Evolutionary conservation across 352 stramenopile genomes (phyloP), one percentile per base, ranked within the genome.

Genomic region (Pythium monospermum): DNA sequence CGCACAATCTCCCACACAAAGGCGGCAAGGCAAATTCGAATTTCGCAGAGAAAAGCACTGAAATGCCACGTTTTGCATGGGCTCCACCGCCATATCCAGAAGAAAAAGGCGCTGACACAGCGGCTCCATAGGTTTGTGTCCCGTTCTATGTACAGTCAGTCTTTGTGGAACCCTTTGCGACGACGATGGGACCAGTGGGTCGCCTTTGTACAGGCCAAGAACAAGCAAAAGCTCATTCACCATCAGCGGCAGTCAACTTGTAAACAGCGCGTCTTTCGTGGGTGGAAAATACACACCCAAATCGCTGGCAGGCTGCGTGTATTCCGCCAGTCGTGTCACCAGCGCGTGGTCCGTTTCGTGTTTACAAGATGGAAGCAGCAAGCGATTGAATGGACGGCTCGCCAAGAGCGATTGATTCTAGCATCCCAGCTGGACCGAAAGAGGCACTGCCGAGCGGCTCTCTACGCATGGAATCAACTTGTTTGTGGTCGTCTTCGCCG

Each of bases 161-260:
- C 54, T 13, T 16, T 56, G 25, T 63, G 55, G 55, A 63, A 63
- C 32, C 47, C 47, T 6, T 21, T 53, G 2, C 42, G 47, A 11
- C 42, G 55, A 23, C 10, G 15, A 15, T 63, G 47, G 55, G 4
- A 35, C 5, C 26, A 23, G 6, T 63, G 55, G 55, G 5, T 8
- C 8, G 13, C 7, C 8, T 35, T 13, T 13, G 30, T 35, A 13
- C 8, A 35, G 7, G 13, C 30, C 30, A 8, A 35, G 30, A 8
- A 13, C 30, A 13, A 13, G 30, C 8, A 13, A 35, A 8, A 13
- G 30, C 8, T 8, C 8, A 35, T 35, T 8, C 7, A 35, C 7
- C 30, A 13, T 13, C 13, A 8, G 30, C 30, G 30, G 8, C 30
- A 13, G 13, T 8, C 8, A 13, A 35, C 30, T 35, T 13, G 30